Evolutionary conservation across 2,329 filamentous ascomycete genomes (phyloP), one percentile per base, ranked within the genome.

Genomic region (Apiospora arundinis): DNA sequence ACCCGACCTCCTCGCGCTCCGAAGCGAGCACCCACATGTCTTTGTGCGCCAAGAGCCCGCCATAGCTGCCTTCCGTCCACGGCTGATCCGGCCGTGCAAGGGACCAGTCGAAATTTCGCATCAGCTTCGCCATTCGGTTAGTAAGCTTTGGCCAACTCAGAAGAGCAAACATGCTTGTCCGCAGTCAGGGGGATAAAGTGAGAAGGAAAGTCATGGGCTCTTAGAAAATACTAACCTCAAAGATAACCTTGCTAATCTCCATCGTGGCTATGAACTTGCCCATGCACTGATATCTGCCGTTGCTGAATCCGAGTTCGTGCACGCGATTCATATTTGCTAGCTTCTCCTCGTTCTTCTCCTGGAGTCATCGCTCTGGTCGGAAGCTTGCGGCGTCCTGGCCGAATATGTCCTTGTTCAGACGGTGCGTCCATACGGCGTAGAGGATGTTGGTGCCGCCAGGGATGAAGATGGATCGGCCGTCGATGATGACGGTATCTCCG

Each of bases 211-310:
- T 56, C 4, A 16, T 18, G 14, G 49, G 25, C 6, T 16, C 9
- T 37, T 37, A 5, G 2, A 37, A n/a, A 5, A 60, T 8, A 60
- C 52, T 60, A 1, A 60, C 52, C 80, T 83, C 80, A 42, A 82
- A 79, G 56, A 83, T 74, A 1, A 79, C 73, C 74, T 85, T 85
- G 69, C 81, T 79, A 60, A 84, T 67, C 75, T 84, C 82, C 74
- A 84, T 80, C 68, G 80, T 73, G 4, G 82, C 82, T 40, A 85
- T 81, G 37, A 78, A 75, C 73, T 80, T 82, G 0, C 83, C 84
- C n/a, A 84, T 72, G 72, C 83, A 85, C 63, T 76, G 73, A 67
- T 77, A 81, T 21, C 75, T 76, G 1, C 83, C 82, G 44, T 78
- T 75, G 4, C 81, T 80, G 74, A 84, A 85, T 2, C 81, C 75